A percentile compares a stretch with the other conserved stretches of the same genome.
phyloP scores from a whole-genome alignment of 768 basidiomycete species.

The Boletus edulis region DNA sequence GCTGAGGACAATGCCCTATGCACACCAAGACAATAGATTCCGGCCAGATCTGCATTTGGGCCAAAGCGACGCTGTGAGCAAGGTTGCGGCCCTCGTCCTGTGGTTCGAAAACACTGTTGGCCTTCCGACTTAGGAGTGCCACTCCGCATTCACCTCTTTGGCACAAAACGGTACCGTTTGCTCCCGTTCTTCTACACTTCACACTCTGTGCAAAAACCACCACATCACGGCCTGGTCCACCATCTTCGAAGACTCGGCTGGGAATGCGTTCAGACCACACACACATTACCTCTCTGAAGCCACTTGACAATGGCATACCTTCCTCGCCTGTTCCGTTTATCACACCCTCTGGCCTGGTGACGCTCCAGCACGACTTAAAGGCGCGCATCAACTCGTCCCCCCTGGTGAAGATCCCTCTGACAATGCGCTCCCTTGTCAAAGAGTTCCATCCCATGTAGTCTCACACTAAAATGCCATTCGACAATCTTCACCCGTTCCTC shows the following conservation, averaged over 20 bases:
- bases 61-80: conserved; percentile 66
- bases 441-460: conserved; percentile 24
- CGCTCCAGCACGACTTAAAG: conserved; percentile 30
- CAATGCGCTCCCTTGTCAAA: conserved; percentile 6
- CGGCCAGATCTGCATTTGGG: conserved; percentile 78
- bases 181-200: neutral
- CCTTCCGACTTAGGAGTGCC: conserved; percentile 29
- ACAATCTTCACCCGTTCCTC: conserved; percentile 54
- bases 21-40: conserved; percentile 53
- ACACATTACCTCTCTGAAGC: conserved; percentile 16
- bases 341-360: conserved; percentile 26
- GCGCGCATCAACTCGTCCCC: conserved; percentile 24
- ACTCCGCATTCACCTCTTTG: conserved; percentile 6
- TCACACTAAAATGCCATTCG: conserved; percentile 35
- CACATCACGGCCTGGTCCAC: conserved; percentile 19
- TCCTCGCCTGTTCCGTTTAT: conserved; percentile 25
- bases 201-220: conserved; percentile 19
- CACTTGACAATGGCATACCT: conserved; percentile 23
- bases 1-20: conserved; percentile 67
- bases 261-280: conserved; percentile 6
- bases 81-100: conserved; percentile 58
- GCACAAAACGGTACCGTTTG: conserved; percentile 1
- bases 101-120: conserved; percentile 79
- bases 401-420: conserved; percentile 19
- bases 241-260: conserved; percentile 7